Percentiles rank a stretch among this genome's conserved stretches.
phyloP scores from a whole-genome alignment of 345 rosid genomes.

The Brassica rapa region DNA sequence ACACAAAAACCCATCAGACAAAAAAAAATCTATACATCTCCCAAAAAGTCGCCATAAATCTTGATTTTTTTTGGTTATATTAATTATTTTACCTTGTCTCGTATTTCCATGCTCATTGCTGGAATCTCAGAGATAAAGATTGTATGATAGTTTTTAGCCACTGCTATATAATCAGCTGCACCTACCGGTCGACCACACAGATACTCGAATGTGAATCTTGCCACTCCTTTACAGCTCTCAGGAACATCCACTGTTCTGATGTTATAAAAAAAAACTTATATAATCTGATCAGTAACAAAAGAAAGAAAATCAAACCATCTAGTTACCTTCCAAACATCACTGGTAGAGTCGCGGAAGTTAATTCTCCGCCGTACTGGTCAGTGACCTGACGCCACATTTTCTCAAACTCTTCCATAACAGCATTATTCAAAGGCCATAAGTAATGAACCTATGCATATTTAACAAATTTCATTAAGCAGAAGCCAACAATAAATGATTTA shows the following conservation, averaged over 20 bases:
- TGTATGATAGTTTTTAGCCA: slow-evolving; percentile 76
- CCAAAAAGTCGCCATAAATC: neutral
- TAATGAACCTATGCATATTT: slow-evolving; percentile 58
- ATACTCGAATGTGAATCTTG: slow-evolving; percentile 75
- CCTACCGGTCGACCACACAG: slow-evolving; percentile 88
- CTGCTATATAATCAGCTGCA: slow-evolving; percentile 93
- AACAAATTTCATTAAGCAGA: slow-evolving; percentile 33
- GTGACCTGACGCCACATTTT: slow-evolving; percentile 68
- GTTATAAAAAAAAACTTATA: neutral
- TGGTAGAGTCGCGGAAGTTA: slow-evolving; percentile 60
- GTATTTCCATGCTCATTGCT: slow-evolving; percentile 79
- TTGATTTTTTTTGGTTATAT: neutral
- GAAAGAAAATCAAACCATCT: neutral
- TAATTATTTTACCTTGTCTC: slow-evolving; percentile 64
- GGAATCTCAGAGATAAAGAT: slow-evolving; percentile 79
- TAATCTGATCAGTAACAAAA: neutral
- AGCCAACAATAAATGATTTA: slow-evolving; percentile 20
- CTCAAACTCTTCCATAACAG: slow-evolving; percentile 57
- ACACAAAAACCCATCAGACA: neutral
- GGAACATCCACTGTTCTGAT: slow-evolving; percentile 74
- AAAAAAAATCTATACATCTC: neutral
- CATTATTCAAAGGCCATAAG: slow-evolving; percentile 69
- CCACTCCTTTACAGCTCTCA: slow-evolving; percentile 84
- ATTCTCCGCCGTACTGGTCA: slow-evolving; percentile 55
- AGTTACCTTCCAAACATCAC: slow-evolving; percentile 96